Evolutionary conservation across 306 rosid species (phyloP).

Genomic region (Carpinus viminea): DNA sequence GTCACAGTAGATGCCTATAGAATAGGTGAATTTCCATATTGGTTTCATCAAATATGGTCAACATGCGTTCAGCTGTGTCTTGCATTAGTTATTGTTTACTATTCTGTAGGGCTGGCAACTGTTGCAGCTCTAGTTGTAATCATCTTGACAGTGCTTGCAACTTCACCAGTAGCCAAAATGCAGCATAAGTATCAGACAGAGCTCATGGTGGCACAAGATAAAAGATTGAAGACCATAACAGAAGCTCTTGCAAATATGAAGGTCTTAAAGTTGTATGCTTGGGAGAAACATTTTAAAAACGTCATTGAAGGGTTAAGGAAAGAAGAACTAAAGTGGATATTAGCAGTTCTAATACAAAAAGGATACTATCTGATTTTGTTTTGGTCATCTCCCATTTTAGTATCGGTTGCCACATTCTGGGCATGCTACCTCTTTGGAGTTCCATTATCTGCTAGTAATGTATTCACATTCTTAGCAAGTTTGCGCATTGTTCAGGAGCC

Average conservation of each 20-base stretch:
- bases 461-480: constrained; percentile 34
- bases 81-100: constrained; percentile 25
- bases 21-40: constrained; percentile 26
- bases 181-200: constrained; percentile 29
- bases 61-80: constrained; percentile 29
- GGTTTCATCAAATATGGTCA: constrained; percentile 41
- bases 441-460: constrained; percentile 26
- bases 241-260: constrained; percentile 39
- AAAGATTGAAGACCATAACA: constrained; percentile 25
- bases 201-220: constrained; percentile 29
- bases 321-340: constrained; percentile 27
- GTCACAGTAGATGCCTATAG: constrained; percentile 79
- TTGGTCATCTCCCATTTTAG: constrained; percentile 36
- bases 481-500: constrained; percentile 40
- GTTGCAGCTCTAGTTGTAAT: constrained; percentile 28
- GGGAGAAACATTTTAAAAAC: constrained; percentile 35
- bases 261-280: constrained; percentile 38
- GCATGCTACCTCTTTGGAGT: constrained; percentile 34
- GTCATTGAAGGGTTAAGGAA: constrained; percentile 22
- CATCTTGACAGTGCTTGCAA: constrained; percentile 17
- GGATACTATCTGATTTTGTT: constrained; percentile 18
- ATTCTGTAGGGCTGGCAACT: constrained; percentile 29
- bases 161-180: constrained; percentile 29
- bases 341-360: constrained; percentile 13
- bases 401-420: constrained; percentile 27